Base-by-base conservation (phyloP, 306 rosid species). In the Oxytropis ochrocephala region DNA sequence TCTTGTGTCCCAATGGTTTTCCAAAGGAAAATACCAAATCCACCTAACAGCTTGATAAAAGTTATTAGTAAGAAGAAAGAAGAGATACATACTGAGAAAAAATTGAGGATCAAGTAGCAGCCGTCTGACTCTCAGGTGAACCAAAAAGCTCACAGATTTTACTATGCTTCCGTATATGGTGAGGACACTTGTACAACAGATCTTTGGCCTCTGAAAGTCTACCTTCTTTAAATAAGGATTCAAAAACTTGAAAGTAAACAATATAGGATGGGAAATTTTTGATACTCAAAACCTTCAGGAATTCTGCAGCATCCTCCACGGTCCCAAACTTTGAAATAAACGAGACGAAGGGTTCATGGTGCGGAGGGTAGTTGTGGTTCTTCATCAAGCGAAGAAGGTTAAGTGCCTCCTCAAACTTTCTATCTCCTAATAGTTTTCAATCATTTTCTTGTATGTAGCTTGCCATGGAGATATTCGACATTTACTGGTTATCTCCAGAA, bases 101-200 rank as follows among this genome's bases (percentile, higher is more conserved):
- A 12, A 2, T 18, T 0, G 39, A 50, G 35, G 51, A 29, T 79
- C 57, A 69, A 59, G 77, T 27, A 66, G 85, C 7, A 62, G 72
- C 49, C 5, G 41, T 58, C 41, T 7, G 58, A 57, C 72, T 82
- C 57, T 78, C 67, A 0, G 78, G 62, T 70, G 89, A 85, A 66
- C 97, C 96, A 83, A 91, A 91, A 47, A 91, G 89, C 43, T 81
- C 77, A 64, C 66, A 48, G 19, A 91, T 64, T 68, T 86, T 83
- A 9, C 50, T 64, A 55, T 81, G 88, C 24, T 62, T 67, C 43
- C 91, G 85, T 18, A 91, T 80, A 62, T 91, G 93, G 72, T 70
- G 93, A 30, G 97, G 97, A 75, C 97, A 88, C 77, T 83, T 81
- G 64, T 64, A 83, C 75, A 88, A 87, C 64, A 88, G 80, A 78